Evolutionary conservation across 2,329 filamentous ascomycete genomes (phyloP).

Genomic region (Penicillium sp.): DNA sequence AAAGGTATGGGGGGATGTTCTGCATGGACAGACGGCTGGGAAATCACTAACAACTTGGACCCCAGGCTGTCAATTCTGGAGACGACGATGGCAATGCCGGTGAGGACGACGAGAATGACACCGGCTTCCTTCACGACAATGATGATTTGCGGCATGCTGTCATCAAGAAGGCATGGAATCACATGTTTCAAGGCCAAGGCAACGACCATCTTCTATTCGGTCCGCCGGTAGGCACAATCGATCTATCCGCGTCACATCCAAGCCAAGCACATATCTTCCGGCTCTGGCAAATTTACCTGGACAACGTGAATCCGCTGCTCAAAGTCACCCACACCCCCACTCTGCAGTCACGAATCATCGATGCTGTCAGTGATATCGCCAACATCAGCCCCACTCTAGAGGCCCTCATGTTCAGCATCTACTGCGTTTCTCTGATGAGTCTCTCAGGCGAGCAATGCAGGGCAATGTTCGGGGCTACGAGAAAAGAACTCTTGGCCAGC

Average conservation of each 20-base stretch:
- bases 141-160: conserved; percentile 4
- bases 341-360: conserved; percentile 59
- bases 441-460: conserved; percentile 51
- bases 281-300: conserved; percentile 62
- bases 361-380: conserved; percentile 52
- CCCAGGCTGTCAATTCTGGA: no score
- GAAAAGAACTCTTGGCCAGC: conserved; percentile 33
- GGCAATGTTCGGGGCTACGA: conserved; percentile 32
- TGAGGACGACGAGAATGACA: no score
- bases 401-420: conserved; percentile 64
- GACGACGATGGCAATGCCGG: no score
- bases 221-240: conserved; percentile 5
- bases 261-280: conserved; percentile 25
- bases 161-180: conserved; percentile 11
- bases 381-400: conserved; percentile 55
- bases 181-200: conserved; percentile 3
- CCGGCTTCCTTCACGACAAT: not conserved
- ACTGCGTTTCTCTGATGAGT: conserved; percentile 54
- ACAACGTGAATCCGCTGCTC: conserved; percentile 63
- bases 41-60: no score
- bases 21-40: no score
- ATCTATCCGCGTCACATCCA: conserved; percentile 15
- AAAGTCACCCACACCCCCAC: conserved; percentile 64
- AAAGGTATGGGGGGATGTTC: conserved; percentile 27
- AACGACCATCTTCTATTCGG: conserved; percentile 14